phyloP scores from a whole-genome alignment of 179 eudicot genomes.

The Carnegiea gigantea region DNA sequence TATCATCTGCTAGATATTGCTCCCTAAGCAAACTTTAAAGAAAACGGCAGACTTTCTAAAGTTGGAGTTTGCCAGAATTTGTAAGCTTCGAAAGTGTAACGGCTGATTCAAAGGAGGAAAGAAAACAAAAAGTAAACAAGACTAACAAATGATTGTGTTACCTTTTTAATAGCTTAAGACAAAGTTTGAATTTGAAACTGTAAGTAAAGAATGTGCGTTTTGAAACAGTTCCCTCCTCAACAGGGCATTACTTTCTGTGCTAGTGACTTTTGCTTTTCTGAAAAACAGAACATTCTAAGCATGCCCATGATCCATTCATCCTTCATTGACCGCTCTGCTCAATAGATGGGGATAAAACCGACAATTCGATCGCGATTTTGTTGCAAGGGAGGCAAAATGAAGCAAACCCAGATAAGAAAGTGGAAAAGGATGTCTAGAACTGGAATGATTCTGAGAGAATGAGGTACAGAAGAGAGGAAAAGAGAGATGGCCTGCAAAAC shows the following conservation, averaged over 20 bases:
- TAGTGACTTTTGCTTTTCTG: slow-evolving; percentile 40
- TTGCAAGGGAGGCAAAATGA: slow-evolving; percentile 1
- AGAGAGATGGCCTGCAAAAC: slow-evolving; percentile 14
- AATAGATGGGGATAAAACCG: neutral
- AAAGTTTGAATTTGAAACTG: slow-evolving; percentile 50
- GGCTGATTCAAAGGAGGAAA: slow-evolving; percentile 28
- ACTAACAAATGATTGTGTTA: slow-evolving; percentile 22
- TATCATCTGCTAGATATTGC: slow-evolving; percentile 27
- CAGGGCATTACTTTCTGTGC: slow-evolving; percentile 13
- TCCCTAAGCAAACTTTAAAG: slow-evolving; percentile 16
- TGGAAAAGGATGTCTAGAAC: slow-evolving; percentile 16
- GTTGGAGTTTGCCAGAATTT: slow-evolving; percentile 27
- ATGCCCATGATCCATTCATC: slow-evolving; percentile 23
- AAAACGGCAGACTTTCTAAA: slow-evolving; percentile 19
- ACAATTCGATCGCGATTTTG: neutral
- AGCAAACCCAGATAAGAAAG: slow-evolving; percentile 27
- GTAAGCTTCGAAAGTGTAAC: slow-evolving; percentile 32
- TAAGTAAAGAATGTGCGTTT: slow-evolving; percentile 13
- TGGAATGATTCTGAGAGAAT: slow-evolving; percentile 12
- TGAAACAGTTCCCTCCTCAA: slow-evolving; percentile 52
- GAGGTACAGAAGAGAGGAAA: neutral
- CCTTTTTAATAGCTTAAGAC: slow-evolving; percentile 46
- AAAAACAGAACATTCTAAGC: slow-evolving; percentile 28
- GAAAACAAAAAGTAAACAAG: slow-evolving; percentile 14
- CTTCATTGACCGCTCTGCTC: slow-evolving; percentile 10